phyloP scores from a whole-genome alignment of 2,329 filamentous ascomycete genomes.

The Beauveria sp. region DNA sequence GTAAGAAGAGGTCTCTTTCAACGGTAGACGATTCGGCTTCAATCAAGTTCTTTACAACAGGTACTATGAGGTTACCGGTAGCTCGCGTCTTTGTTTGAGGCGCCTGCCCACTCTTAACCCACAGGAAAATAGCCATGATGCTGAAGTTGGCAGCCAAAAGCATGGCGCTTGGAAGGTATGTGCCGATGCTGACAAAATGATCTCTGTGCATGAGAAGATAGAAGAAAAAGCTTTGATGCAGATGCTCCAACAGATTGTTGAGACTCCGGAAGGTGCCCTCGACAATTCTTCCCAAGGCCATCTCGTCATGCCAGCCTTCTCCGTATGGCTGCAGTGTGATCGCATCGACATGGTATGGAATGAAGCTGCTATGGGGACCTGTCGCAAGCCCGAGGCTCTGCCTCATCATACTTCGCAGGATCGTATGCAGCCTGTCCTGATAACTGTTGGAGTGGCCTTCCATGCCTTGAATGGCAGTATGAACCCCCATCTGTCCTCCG shows the following conservation, averaged over 20 bases:
- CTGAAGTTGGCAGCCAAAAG: conserved; percentile 89
- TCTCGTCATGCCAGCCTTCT: conserved; percentile 93
- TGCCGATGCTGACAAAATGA: conserved; percentile 95
- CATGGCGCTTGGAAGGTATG: conserved; percentile 97
- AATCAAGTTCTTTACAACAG: background rate
- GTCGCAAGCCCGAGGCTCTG: conserved; percentile 85
- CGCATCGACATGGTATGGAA: conserved; percentile 95
- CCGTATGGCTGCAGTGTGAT: conserved; percentile 88
- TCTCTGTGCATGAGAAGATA: conserved; percentile 88
- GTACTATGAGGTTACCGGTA: background rate
- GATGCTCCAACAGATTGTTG: conserved; percentile 92
- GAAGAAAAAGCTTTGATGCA: conserved; percentile 99
- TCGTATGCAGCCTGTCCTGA: conserved; percentile 72
- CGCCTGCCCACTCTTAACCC: conserved; percentile 71
- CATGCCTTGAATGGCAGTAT: conserved; percentile 78
- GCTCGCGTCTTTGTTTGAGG: conserved; percentile 19
- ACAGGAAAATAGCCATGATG: conserved; percentile 89
- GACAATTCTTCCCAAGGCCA: conserved; percentile 82
- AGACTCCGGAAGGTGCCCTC: conserved; percentile 88
- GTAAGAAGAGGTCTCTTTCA: conserved; percentile 63
- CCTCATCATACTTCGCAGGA: conserved; percentile 86
- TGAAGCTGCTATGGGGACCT: conserved; percentile 90
- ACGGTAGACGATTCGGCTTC: conserved; percentile 21
- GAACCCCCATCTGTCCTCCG: conserved; percentile 84
- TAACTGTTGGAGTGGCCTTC: conserved; percentile 76